Evolutionary conservation across 768 basidiomycete genomes (phyloP).

Genomic region (Trametes cingulata): DNA sequence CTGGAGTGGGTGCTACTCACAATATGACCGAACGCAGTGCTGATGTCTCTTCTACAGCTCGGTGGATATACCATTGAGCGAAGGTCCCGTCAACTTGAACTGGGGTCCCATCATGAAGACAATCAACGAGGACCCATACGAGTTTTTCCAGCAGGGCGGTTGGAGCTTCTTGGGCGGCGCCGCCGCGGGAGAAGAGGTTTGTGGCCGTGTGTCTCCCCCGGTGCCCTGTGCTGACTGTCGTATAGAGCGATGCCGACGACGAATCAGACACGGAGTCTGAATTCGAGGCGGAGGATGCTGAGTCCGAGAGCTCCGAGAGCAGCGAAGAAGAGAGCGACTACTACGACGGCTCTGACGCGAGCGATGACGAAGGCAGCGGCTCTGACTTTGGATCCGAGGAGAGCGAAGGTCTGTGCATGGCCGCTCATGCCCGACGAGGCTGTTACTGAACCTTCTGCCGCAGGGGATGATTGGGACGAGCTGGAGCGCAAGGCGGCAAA

Average conservation of each 20-base stretch:
- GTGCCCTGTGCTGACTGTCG: conserved; percentile 2
- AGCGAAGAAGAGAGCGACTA: conserved; percentile 57
- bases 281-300: conserved; percentile 54
- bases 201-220: conserved; percentile 25
- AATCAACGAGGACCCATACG: conserved; percentile 92
- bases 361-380: conserved; percentile 60
- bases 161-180: conserved; percentile 88
- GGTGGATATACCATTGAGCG: conserved; percentile 93
- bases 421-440: no score
- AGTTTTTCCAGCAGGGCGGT: conserved; percentile 95
- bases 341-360: conserved; percentile 46
- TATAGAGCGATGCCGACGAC: conserved; percentile 61
- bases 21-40: conserved; percentile 13
- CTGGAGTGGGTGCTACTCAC: conserved; percentile 69
- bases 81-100: conserved; percentile 95
- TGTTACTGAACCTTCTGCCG: neutral
- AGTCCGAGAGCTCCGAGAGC: conserved; percentile 42
- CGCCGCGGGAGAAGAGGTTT: conserved; percentile 63
- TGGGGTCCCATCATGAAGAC: conserved; percentile 99
- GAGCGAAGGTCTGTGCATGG: conserved; percentile 53
- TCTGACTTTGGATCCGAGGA: conserved; percentile 64
- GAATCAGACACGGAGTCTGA: conserved; percentile 69
- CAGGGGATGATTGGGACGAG: conserved; percentile 95
- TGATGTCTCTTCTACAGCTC: conserved; percentile 56
- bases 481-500: conserved; percentile 89